Conservation (phyloP, 257 asterid species). For the Datura wrightii region DNA sequence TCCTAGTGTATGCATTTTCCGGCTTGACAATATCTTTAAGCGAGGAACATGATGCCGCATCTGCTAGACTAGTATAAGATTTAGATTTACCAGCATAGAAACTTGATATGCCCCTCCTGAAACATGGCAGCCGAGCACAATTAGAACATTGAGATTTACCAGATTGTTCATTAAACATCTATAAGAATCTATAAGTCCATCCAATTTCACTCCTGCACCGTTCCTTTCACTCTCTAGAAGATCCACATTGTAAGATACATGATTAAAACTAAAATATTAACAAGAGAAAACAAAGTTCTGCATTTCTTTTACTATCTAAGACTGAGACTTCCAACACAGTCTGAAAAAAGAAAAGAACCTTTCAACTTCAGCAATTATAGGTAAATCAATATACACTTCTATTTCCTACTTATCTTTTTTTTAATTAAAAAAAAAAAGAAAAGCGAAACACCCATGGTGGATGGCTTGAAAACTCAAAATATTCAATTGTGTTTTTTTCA, state of each 20-base stretch:
- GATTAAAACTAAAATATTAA: background rate
- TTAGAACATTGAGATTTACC: background rate
- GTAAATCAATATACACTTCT: background rate
- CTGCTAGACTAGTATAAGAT: constrained; percentile 65
- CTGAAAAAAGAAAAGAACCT: background rate
- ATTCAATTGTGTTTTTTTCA: background rate
- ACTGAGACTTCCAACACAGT: background rate
- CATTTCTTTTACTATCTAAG: background rate
- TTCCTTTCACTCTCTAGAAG: background rate
- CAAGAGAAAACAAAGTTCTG: background rate
- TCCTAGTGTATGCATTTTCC: constrained; percentile 68
- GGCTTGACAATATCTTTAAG: constrained; percentile 68
- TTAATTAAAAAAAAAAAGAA: too few species aligned
- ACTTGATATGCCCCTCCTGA: constrained; percentile 53
- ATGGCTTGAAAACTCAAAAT: background rate
- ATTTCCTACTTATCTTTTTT: background rate
- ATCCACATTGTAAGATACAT: background rate
- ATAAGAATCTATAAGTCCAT: background rate
- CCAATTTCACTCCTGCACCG: background rate
- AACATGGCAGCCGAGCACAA: constrained; percentile 19
- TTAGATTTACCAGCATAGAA: constrained; percentile 54
- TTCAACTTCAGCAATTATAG: background rate
- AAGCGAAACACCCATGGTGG: too few species aligned
- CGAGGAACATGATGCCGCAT: constrained; percentile 60
- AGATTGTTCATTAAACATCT: background rate